A percentile compares a stretch with the other conserved stretches of the same genome.
Conservation (phyloP, 306 rosid species). For the Mimosa bimucronata region DNA sequence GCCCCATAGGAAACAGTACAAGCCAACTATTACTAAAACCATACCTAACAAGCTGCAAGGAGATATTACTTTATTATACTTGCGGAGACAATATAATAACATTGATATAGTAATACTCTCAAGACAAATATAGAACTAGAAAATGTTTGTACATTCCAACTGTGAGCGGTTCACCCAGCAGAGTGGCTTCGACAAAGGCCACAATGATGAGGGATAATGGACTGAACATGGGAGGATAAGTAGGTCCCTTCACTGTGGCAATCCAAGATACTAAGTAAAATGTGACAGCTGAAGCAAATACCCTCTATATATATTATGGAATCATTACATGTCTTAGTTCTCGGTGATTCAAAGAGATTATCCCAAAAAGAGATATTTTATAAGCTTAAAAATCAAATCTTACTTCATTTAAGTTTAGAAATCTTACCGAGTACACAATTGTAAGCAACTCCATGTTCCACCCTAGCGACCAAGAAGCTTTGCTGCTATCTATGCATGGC, state of each 20-base stretch:
- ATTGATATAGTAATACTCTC: not conserved
- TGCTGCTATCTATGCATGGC: too few relatives aligned
- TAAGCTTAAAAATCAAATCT: not conserved
- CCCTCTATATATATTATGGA: slow-evolving; percentile 50
- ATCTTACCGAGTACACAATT: too few relatives aligned
- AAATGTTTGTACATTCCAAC: slow-evolving; percentile 51
- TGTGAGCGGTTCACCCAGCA: slow-evolving; percentile 53
- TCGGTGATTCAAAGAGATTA: not conserved
- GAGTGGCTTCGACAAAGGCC: slow-evolving; percentile 55
- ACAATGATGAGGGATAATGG: slow-evolving; percentile 69
- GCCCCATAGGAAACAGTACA: slow-evolving; percentile 72
- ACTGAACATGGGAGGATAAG: slow-evolving; percentile 75
- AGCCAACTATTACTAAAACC: slow-evolving; percentile 56
- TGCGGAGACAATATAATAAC: not conserved
- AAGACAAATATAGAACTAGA: not conserved
- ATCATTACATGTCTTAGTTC: not conserved
- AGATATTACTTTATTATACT: not conserved
- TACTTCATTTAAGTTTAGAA: too few relatives aligned
- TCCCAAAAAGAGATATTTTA: not conserved
- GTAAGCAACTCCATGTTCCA: too few relatives aligned
- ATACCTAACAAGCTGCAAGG: slow-evolving; percentile 61
- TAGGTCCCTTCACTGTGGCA: slow-evolving; percentile 59
- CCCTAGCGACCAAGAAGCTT: too few relatives aligned
- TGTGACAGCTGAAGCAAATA: slow-evolving; percentile 58
- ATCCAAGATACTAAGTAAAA: slow-evolving; percentile 66